Base-by-base conservation (phyloP, 1,284 basidiomycete species). In the Austropuccinia psidii region DNA sequence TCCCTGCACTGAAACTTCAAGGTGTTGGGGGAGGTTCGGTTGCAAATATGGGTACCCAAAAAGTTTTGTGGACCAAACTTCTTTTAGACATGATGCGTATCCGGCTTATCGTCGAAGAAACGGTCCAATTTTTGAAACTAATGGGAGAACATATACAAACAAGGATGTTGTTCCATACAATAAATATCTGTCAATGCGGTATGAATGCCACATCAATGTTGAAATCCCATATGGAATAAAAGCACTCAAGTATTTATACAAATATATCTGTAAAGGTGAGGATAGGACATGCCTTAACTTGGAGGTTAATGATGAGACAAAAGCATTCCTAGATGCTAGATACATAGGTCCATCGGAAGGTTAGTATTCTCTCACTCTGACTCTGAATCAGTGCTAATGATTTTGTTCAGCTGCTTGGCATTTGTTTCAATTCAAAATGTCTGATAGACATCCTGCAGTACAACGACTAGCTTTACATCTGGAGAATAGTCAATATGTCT, bases 401-500 rank as follows among this genome's bases (percentile, higher is more conserved):
- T 1, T 74, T 85, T 0, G 79, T 3, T 5, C 24, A 66, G 64
- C 64, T 4, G 33, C 33, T 5, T 66, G 49, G 64, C 9, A 49
- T 11, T 8, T 66, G 1, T 54, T 49, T 17, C 47, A 49, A 37
- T 66, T 49, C n/a, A 49, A 49, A 11, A n/a, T 66, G 2, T 49
- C 64, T 3, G 62, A 50, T 6, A 1, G 45, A 3, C 37, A 35
- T 50, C 62, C 62, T n/a, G 62, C 62, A 6, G 64, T 66, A 0
- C 64, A 66, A 27, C 47, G 64, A 19, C 45, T 66, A 1, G 64
- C 81, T 81, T 0, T 78, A 81, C n/a, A 70, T 82, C 0, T 83
- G 83, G 74, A 79, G 76, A 65, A 78, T 43, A 83, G 84, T 80
- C 82, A 82, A 5, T 43, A 78, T 4, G 58, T 52, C 78, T 84